phyloP scores from a whole-genome alignment of 345 rosid species.

The Eucalyptus erythrocorys region DNA sequence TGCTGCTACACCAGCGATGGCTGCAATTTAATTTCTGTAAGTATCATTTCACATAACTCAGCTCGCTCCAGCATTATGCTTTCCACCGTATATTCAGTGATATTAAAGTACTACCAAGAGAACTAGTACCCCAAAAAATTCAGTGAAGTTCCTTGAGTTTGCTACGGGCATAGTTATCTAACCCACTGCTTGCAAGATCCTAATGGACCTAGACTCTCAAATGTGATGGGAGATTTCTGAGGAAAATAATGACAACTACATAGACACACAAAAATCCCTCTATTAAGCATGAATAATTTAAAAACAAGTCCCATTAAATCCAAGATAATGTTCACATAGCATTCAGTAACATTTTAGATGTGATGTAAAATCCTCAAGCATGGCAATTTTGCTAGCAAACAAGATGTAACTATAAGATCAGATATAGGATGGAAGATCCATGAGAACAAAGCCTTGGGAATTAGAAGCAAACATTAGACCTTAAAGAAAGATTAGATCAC shows the following conservation, averaged over 20 bases:
- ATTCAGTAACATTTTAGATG: background rate
- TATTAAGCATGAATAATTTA: background rate
- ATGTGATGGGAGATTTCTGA: background rate
- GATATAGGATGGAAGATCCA: background rate
- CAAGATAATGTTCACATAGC: background rate
- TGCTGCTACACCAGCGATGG: conserved; percentile 95
- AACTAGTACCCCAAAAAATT: background rate
- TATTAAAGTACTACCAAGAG: background rate
- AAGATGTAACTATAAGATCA: background rate
- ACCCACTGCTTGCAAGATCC: background rate
- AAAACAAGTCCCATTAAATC: background rate
- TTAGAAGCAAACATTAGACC: background rate
- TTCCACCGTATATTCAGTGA: background rate
- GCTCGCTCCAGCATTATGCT: background rate
- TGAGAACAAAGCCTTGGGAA: background rate
- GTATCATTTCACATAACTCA: background rate
- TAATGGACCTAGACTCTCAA: background rate
- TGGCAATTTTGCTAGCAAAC: background rate
- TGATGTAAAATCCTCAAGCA: background rate
- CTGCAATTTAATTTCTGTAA: conserved; percentile 12
- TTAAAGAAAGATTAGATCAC: background rate
- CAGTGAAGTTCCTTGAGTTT: background rate
- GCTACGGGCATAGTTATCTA: background rate
- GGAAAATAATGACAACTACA: background rate
- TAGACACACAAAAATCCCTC: background rate